A percentile compares a stretch with the other conserved stretches of the same genome.
These are phyloP conservation scores for Polyplosphaeria fusca DNA, from an alignment of 495 filamentous ascomycete species.

Conservation along the genomic window DNA sequence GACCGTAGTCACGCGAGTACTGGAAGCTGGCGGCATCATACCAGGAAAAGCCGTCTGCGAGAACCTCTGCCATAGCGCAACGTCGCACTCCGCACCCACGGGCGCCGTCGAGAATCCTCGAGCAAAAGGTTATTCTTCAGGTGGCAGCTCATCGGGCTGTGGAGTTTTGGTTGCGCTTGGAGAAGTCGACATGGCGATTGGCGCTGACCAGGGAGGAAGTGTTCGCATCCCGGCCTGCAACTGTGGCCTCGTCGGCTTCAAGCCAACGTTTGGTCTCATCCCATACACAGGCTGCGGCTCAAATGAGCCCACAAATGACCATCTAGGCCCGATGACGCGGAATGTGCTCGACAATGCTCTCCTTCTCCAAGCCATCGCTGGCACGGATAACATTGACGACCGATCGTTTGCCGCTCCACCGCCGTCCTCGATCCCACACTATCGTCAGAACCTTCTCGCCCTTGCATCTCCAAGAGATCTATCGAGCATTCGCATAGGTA, in stretches of 20 bases:
- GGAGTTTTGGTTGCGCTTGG: constrained; percentile 52
- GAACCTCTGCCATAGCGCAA: constrained; percentile 44
- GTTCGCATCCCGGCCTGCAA: constrained; percentile 52
- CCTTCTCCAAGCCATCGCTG: constrained; percentile 53
- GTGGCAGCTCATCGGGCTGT: constrained; percentile 58
- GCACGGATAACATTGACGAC: constrained; percentile 58
- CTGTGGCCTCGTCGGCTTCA: constrained; percentile 43
- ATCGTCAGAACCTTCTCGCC: constrained; percentile 37
- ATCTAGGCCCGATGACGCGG: constrained; percentile 44
- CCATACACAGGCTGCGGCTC: constrained; percentile 39
- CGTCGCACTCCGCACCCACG: constrained; percentile 41
- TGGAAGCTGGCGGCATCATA: constrained; percentile 45
- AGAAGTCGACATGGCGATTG: constrained; percentile 55
- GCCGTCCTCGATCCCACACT: constrained; percentile 35
- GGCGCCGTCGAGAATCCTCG: constrained; percentile 43
- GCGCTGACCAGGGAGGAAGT: constrained; percentile 60
- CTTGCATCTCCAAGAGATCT: constrained; percentile 40
- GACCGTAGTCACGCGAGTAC: constrained; percentile 46
- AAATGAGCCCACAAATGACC: constrained; percentile 41
- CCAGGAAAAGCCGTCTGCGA: constrained; percentile 42
- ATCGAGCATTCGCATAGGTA: constrained; percentile 51
- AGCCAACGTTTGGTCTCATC: constrained; percentile 42
- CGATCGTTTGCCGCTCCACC: constrained; percentile 43
- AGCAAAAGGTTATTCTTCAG: constrained; percentile 45
- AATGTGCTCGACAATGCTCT: constrained; percentile 51